A percentile compares a stretch with the other conserved stretches of the same genome.
Evolutionary conservation across 192 early-diverging fungal species (phyloP).

Genomic region (Rhizoclosmatium globosum): DNA sequence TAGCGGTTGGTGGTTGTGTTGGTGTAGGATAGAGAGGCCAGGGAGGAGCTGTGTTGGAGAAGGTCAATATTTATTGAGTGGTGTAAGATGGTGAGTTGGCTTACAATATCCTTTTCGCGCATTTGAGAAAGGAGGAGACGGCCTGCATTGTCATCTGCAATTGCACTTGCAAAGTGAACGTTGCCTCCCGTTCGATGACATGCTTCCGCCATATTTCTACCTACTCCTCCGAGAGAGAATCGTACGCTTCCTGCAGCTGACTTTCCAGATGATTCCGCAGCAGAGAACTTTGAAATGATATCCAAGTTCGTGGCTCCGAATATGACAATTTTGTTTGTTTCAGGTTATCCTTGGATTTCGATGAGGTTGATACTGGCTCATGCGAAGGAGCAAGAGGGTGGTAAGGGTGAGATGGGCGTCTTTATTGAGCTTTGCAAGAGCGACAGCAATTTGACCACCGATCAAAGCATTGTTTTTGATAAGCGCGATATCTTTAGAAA

Average conservation of each 20-base stretch:
- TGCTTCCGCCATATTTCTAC: conserved; percentile 90
- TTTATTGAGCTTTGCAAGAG: conserved; percentile 43
- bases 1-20: background rate
- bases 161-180: conserved; percentile 68
- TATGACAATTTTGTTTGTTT: conserved; percentile 66
- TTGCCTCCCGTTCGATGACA: conserved; percentile 63
- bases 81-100: background rate
- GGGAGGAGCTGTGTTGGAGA: conserved; percentile 15
- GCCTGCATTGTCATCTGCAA: conserved; percentile 80
- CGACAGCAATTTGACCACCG: conserved; percentile 80
- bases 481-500: conserved; percentile 78
- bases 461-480: conserved; percentile 91
- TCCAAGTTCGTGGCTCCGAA: conserved; percentile 90
- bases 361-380: background rate
- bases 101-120: conserved; percentile 63
- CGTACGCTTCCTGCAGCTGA: conserved; percentile 62
- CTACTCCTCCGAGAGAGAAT: conserved; percentile 86
- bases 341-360: background rate
- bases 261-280: background rate
- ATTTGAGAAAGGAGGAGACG: conserved; percentile 61
- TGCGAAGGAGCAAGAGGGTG: background rate
- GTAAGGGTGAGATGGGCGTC: background rate
- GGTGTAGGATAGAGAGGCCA: conserved; percentile 10
- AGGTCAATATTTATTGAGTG: conserved; percentile 12
- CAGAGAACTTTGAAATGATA: conserved; percentile 66